phyloP scores from a whole-genome alignment of 1,284 basidiomycete species.

The Fistulinella cinereoalba region DNA sequence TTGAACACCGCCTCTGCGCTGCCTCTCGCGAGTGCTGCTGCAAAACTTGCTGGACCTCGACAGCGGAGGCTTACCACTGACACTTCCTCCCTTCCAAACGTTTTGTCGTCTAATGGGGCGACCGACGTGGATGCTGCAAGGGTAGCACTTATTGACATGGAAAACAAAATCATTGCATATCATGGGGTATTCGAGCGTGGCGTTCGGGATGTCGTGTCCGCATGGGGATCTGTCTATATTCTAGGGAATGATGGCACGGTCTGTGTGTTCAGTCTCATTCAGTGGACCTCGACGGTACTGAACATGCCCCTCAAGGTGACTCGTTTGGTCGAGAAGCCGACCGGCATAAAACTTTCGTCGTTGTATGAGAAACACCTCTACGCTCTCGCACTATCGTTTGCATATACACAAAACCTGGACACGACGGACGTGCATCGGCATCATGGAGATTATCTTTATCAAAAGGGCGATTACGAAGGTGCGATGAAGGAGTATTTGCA shows the following conservation, averaged over 20 bases:
- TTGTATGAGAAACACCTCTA: conserved; percentile 78
- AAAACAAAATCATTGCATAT: conserved; percentile 90
- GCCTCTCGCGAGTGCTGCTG: conserved; percentile 60
- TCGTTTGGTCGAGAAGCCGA: conserved; percentile 77
- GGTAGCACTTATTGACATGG: conserved; percentile 88
- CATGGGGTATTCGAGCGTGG: conserved; percentile 77
- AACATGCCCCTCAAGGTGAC: conserved; percentile 46
- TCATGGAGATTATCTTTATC: conserved; percentile 91
- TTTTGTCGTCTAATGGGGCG: conserved; percentile 58
- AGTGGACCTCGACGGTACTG: not conserved
- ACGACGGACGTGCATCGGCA: conserved; percentile 85
- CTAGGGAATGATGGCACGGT: conserved; percentile 77
- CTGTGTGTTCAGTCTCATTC: conserved; percentile 13
- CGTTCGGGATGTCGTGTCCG: conserved; percentile 75
- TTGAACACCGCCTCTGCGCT: conserved; percentile 34
- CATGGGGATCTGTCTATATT: conserved; percentile 78
- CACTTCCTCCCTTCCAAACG: conserved; percentile 49
- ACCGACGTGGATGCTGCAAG: conserved; percentile 71
- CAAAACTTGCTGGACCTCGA: conserved; percentile 10
- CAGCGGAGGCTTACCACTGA: conserved; percentile 23
- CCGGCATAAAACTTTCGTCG: conserved; percentile 75
- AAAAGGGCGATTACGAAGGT: conserved; percentile 89
- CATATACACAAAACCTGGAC: conserved; percentile 73
- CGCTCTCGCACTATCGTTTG: conserved; percentile 72
- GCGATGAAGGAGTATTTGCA: conserved; percentile 91